Evolutionary conservation across 2,329 filamentous ascomycete genomes (phyloP).

Genomic region (Trichoderma oligosporum): DNA sequence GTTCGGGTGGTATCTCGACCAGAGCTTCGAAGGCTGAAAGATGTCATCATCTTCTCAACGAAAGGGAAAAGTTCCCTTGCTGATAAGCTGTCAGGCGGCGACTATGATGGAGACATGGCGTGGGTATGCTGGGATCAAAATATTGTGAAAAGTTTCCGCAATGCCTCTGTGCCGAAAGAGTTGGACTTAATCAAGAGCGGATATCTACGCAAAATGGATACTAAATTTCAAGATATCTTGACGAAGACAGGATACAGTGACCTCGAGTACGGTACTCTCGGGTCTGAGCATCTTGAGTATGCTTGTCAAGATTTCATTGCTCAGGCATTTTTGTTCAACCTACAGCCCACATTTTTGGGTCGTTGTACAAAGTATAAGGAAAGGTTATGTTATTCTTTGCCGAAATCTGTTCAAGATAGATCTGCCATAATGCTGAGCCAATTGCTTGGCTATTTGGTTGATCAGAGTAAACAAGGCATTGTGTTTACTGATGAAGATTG

Average conservation of each 20-base stretch:
- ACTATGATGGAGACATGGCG: slow-evolving; percentile 76
- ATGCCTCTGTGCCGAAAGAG: slow-evolving; percentile 40
- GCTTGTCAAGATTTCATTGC: slow-evolving; percentile 45
- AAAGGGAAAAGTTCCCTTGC: slow-evolving; percentile 62
- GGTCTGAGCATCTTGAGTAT: slow-evolving; percentile 25
- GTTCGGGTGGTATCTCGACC: slow-evolving; percentile 57
- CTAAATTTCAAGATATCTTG: slow-evolving; percentile 45
- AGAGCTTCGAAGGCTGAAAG: slow-evolving; percentile 63
- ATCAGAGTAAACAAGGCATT: slow-evolving; percentile 54
- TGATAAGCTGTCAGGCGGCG: slow-evolving; percentile 69
- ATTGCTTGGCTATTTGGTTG: slow-evolving; percentile 52
- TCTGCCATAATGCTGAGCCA: slow-evolving; percentile 49
- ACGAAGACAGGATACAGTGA: background rate
- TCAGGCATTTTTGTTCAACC: slow-evolving; percentile 55
- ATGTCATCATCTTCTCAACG: slow-evolving; percentile 74
- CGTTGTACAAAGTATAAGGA: slow-evolving; percentile 63
- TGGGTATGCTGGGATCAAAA: slow-evolving; percentile 72
- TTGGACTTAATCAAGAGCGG: slow-evolving; percentile 44
- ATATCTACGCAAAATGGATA: slow-evolving; percentile 48
- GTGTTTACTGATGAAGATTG: slow-evolving; percentile 45
- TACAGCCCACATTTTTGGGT: slow-evolving; percentile 57
- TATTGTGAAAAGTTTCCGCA: slow-evolving; percentile 64
- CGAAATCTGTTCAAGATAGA: slow-evolving; percentile 45
- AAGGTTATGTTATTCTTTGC: slow-evolving; percentile 56
- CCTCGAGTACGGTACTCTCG: slow-evolving; percentile 21